phyloP scores from a whole-genome alignment of 331 rosid genomes.

The Ulmus americana region DNA sequence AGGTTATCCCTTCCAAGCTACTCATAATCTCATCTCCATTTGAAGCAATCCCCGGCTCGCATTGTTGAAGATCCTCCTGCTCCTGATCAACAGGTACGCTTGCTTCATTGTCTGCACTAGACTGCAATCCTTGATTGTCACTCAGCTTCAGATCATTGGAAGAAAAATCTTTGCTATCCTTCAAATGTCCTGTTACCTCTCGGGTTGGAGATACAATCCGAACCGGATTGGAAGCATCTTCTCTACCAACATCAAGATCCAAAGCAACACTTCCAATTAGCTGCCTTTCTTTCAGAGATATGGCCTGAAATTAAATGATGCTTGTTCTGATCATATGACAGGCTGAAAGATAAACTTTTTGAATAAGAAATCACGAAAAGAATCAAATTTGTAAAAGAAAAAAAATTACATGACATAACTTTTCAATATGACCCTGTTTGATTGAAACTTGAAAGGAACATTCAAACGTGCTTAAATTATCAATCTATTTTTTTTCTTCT shows the following conservation, averaged over 20 bases:
- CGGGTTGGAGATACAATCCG: slow-evolving; percentile 55
- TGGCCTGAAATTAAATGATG: slow-evolving; percentile 57
- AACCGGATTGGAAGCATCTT: slow-evolving; percentile 51
- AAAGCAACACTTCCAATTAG: slow-evolving; percentile 53
- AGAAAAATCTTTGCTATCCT: slow-evolving; percentile 16
- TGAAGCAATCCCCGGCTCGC: slow-evolving; percentile 6
- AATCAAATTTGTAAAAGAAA: slow-evolving; percentile 3
- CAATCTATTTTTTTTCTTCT: not conserved
- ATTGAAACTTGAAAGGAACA: not conserved
- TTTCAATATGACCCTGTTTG: not conserved
- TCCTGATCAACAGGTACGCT: slow-evolving; percentile 30
- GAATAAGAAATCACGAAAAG: slow-evolving; percentile 6
- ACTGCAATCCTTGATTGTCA: slow-evolving; percentile 33
- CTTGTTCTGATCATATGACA: slow-evolving; percentile 20
- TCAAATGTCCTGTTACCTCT: slow-evolving; percentile 34
- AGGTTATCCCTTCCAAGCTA: slow-evolving; percentile 37
- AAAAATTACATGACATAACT: not conserved
- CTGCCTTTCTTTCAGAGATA: slow-evolving; percentile 73
- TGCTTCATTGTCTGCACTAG: slow-evolving; percentile 28
- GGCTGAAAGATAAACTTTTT: slow-evolving; percentile 13
- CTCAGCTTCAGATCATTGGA: slow-evolving; percentile 21
- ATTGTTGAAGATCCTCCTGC: slow-evolving; percentile 24
- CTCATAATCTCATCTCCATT: slow-evolving; percentile 33
- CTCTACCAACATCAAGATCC: slow-evolving; percentile 47
- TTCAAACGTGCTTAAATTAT: not conserved